These are phyloP conservation scores for Leccinum ochraceum DNA, from an alignment of 768 basidiomycete genomes.

Conservation along the genomic window DNA sequence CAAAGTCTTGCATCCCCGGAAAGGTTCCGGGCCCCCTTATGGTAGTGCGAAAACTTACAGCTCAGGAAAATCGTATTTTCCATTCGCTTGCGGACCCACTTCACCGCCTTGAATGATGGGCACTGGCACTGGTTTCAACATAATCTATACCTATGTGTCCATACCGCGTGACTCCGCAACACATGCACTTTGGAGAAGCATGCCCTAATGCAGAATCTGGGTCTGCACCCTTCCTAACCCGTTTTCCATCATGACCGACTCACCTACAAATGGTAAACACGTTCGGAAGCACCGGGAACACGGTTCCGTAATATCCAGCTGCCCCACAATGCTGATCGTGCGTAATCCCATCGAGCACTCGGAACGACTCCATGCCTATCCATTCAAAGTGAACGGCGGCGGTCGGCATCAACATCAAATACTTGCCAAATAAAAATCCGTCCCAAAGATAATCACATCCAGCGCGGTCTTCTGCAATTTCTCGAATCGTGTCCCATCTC, in stretches of 20 bases:
- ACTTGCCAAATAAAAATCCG: slow-evolving; percentile 9
- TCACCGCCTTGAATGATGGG: not conserved
- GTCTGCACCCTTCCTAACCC: not conserved
- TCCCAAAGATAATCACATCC: slow-evolving; percentile 4
- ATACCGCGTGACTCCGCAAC: slow-evolving; percentile 7
- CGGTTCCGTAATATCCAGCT: slow-evolving; percentile 49
- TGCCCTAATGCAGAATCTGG: slow-evolving; percentile 5
- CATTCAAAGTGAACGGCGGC: not conserved
- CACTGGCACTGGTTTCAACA: slow-evolving; percentile 9
- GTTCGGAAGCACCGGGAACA: slow-evolving; percentile 38
- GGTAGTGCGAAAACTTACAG: slow-evolving; percentile 40
- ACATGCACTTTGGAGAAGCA: slow-evolving; percentile 1
- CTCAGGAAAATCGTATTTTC: slow-evolving; percentile 37
- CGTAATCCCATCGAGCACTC: not conserved
- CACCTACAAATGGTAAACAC: not conserved
- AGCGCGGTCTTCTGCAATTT: not conserved
- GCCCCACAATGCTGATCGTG: slow-evolving; percentile 1
- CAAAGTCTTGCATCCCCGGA: not conserved
- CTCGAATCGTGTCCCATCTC: slow-evolving; percentile 22
- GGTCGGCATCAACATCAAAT: not conserved
- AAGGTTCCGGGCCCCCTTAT: slow-evolving; percentile 16
- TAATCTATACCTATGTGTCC: not conserved
- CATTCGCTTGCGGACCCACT: slow-evolving; percentile 48
- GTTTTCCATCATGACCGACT: not conserved
- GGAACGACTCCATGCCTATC: not conserved